Base-by-base conservation (phyloP, 306 rosid genomes). In the Canavalia ensiformis region DNA sequence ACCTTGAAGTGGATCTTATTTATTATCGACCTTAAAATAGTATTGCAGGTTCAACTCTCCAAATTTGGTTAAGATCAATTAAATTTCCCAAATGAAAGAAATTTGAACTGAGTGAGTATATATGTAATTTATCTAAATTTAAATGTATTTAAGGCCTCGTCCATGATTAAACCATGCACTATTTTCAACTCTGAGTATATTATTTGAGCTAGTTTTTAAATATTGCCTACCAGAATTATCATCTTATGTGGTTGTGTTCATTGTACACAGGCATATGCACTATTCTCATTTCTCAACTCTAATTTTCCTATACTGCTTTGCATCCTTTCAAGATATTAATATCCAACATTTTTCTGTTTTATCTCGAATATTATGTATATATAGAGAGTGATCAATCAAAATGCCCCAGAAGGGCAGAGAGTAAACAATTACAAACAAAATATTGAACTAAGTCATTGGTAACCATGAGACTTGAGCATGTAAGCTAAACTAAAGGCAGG, bases 341-440 rank as follows among this genome's bases (percentile, higher is more conserved):
- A 37, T 37, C 4, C 41, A 37, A 2, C 2, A 37, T 37, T 37
- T 37, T 37, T 37, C 4, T 37, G 25, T 18, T 18, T 18, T 18
- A 18, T 37, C 41, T 37, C 41, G 25, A 18, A 37, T 37, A 37
- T 37, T 37, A 37, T 37, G 4, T 37, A 4, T 37, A 18, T 18
- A 18, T 18, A 18, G 25, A 37, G 41, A 37, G 0, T 37, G 41
- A 37, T 37, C 2, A 37, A 37, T 37, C 3, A 37, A 37, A 37
- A 37, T 37, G 41, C 4, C 41, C 4, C 4, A 37, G 41, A 37
- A 37, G 41, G 41, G 3, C 41, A 37, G 4, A 4, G 4, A 70
- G 46, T 11, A 64, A 35, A 64, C 44, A 34, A 72, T 25, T 37
- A 72, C 64, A 52, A 35, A 55, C 52, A 73, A 8, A 35, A 72